These are phyloP conservation scores for Aphanoascus verrucosus DNA, from an alignment of 2,329 filamentous ascomycete species.

Conservation along the genomic window DNA sequence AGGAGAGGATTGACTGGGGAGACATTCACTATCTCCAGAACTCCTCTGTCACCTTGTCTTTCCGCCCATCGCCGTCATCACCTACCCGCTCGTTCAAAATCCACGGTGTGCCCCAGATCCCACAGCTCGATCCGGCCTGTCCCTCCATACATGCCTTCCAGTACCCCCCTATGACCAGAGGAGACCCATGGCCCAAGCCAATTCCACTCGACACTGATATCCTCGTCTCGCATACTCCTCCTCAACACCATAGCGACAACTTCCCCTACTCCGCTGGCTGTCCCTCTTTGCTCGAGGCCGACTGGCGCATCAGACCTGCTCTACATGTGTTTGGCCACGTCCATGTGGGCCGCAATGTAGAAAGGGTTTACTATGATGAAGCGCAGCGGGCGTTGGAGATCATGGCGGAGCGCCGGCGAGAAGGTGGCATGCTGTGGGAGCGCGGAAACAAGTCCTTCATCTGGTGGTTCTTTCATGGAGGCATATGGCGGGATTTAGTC, in stretches of 20 bases:
- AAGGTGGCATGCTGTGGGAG: slow-evolving; percentile 20
- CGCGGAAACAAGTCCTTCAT: slow-evolving; percentile 9
- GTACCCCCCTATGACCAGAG: slow-evolving; percentile 46
- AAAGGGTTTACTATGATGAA: slow-evolving; percentile 63
- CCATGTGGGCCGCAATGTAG: slow-evolving; percentile 61
- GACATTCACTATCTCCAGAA: slow-evolving; percentile 67
- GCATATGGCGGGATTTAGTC: slow-evolving; percentile 11
- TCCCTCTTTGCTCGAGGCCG: slow-evolving; percentile 56
- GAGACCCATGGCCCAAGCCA: slow-evolving; percentile 61
- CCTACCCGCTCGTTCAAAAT: slow-evolving; percentile 54
- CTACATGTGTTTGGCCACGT: slow-evolving; percentile 81
- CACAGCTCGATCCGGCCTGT: slow-evolving; percentile 44
- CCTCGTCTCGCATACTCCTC: slow-evolving; percentile 71
- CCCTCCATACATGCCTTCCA: slow-evolving; percentile 65
- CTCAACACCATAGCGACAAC: slow-evolving; percentile 56
- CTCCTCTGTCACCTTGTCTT: slow-evolving; percentile 51
- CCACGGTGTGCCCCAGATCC: slow-evolving; percentile 74
- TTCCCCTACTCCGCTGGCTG: slow-evolving; percentile 55
- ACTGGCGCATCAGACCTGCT: slow-evolving; percentile 61
- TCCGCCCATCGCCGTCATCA: slow-evolving; percentile 37
- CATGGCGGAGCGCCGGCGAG: slow-evolving; percentile 39
- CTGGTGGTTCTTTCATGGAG: slow-evolving; percentile 13
- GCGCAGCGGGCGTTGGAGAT: slow-evolving; percentile 61
- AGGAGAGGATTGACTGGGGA: slow-evolving; percentile 48
- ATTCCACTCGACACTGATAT: slow-evolving; percentile 65